phyloP scores from a whole-genome alignment of 805 yeast genomes.

The Diddensiella santjacobensis region DNA sequence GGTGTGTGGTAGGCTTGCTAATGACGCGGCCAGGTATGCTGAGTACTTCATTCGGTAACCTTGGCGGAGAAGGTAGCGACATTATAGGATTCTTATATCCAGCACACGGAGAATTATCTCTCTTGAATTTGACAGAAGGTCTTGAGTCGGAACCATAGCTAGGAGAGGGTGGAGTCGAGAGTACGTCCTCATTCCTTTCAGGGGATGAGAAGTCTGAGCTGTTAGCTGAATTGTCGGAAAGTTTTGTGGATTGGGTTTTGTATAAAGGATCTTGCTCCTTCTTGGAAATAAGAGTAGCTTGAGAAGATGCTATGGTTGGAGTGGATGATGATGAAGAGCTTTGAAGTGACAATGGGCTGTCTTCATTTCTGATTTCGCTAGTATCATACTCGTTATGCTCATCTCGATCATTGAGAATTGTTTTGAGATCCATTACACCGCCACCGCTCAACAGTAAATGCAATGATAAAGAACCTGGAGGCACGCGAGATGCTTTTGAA shows the following conservation, averaged over 20 bases:
- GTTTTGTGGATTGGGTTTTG: background rate
- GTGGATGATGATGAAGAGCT: background rate
- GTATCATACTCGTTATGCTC: slow-evolving; percentile 20
- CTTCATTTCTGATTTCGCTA: background rate
- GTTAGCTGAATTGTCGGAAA: background rate
- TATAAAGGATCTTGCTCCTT: background rate
- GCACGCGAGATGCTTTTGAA: no score
- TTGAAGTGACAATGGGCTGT: background rate
- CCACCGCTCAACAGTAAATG: no score
- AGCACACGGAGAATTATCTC: background rate
- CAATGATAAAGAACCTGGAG: no score
- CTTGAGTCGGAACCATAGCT: background rate
- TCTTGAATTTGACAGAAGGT: background rate
- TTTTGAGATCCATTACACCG: slow-evolving; percentile 12
- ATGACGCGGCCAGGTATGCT: no score
- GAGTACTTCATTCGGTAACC: background rate
- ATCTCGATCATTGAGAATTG: slow-evolving; percentile 10
- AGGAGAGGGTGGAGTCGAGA: slow-evolving; percentile 1
- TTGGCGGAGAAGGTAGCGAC: background rate
- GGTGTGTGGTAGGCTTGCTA: background rate
- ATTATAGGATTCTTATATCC: background rate
- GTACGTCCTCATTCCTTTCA: background rate
- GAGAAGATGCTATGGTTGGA: slow-evolving; percentile 1
- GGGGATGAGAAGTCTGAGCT: slow-evolving; percentile 3
- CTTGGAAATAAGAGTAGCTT: background rate